These are phyloP conservation scores for Fagus crenata DNA, from an alignment of 306 rosid genomes.

Conservation along the genomic window DNA sequence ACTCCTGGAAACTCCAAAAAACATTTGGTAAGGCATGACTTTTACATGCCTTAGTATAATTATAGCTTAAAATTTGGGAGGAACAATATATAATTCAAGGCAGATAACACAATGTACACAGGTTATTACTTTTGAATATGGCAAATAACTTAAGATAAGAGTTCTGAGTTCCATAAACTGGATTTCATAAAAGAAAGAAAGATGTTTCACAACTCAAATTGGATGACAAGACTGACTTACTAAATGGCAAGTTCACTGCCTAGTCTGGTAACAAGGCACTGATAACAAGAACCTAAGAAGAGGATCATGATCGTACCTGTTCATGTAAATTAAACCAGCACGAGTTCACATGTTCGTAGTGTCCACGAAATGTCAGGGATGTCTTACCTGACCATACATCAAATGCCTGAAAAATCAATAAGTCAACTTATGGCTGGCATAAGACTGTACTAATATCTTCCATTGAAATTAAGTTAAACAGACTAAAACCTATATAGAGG, in stretches of 20 bases:
- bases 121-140: not conserved
- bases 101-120: not conserved
- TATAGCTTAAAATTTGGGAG: not conserved
- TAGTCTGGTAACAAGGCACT: constrained; percentile 9
- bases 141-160: not conserved
- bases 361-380: constrained; percentile 63
- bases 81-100: not conserved
- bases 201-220: constrained; percentile 17
- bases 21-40: not conserved
- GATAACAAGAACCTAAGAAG: constrained; percentile 10
- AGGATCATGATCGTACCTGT: constrained; percentile 57
- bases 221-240: not conserved
- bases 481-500: constrained; percentile 13
- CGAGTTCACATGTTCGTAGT: constrained; percentile 79
- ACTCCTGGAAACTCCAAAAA: not conserved
- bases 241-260: constrained; percentile 14
- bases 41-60: not conserved
- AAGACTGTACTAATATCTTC: constrained; percentile 22
- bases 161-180: constrained; percentile 21
- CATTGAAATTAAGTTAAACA: constrained; percentile 18
- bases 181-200: constrained; percentile 20
- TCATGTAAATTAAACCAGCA: constrained; percentile 79
- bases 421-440: constrained; percentile 21
- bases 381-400: constrained; percentile 87
- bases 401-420: constrained; percentile 61